A percentile compares a stretch with the other conserved stretches of the same genome.
These are phyloP conservation scores for Penicillium hesseltinei DNA, from an alignment of 2,329 filamentous ascomycete genomes.

Conservation along the genomic window DNA sequence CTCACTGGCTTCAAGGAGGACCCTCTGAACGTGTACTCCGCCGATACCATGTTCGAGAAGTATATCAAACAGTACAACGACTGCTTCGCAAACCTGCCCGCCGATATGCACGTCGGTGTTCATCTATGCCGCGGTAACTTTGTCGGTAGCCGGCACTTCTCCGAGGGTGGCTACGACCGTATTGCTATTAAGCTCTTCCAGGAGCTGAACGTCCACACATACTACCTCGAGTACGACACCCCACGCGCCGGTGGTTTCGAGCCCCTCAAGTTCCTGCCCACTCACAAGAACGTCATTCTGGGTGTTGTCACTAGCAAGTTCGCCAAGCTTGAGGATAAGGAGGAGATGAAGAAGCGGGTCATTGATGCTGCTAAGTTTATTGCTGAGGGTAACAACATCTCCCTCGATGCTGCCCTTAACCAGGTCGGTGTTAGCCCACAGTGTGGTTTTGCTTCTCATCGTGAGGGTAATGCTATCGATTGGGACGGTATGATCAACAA, in stretches of 20 bases:
- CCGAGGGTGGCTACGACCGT: constrained; percentile 64
- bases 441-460: constrained; percentile 72
- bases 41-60: constrained; percentile 69
- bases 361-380: constrained; percentile 65
- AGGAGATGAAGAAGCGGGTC: constrained; percentile 61
- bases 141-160: constrained; percentile 64
- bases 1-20: constrained; percentile 68
- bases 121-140: constrained; percentile 70
- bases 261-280: constrained; percentile 60
- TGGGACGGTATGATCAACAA: constrained; percentile 72
- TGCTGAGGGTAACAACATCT: constrained; percentile 64
- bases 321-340: constrained; percentile 60
- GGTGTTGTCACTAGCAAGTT: constrained; percentile 65
- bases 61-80: constrained; percentile 79
- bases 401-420: constrained; percentile 65
- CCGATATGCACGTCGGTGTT: constrained; percentile 72
- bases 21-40: constrained; percentile 63
- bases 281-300: constrained; percentile 62
- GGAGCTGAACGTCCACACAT: constrained; percentile 63
- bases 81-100: constrained; percentile 60
- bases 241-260: constrained; percentile 64
- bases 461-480: constrained; percentile 67
- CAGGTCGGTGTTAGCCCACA: constrained; percentile 68
- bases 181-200: constrained; percentile 67
- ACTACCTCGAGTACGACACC: constrained; percentile 69